Percentiles rank a stretch among this genome's conserved stretches.
These are phyloP conservation scores for Paramecium octaurelia DNA, from an alignment of 73 alveolate genomes.

Conservation along the genomic window DNA sequence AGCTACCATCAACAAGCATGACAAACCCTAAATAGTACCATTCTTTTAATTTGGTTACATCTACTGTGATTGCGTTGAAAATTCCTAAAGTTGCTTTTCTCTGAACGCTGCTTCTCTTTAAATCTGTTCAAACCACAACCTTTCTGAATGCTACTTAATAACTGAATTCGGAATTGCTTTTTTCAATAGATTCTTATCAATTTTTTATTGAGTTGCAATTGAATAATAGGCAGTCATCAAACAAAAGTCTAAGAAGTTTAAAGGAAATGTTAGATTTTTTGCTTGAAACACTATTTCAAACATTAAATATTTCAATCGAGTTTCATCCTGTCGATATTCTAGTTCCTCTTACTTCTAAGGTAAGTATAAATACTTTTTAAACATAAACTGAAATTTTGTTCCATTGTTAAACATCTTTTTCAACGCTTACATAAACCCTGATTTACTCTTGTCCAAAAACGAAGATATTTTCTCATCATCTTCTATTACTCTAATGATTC, in stretches of 20 bases:
- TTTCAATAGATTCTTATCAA: background rate
- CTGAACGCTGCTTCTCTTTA: background rate
- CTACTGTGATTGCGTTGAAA: background rate
- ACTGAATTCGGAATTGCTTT: background rate
- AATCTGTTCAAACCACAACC: background rate
- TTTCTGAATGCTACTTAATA: background rate
- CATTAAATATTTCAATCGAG: background rate
- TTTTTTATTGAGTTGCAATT: background rate
- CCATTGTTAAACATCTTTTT: background rate
- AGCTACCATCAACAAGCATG: background rate
- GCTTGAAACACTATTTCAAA: background rate
- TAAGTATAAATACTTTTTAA: background rate
- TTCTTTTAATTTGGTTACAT: background rate
- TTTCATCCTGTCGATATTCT: background rate
- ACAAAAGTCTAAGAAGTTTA: background rate
- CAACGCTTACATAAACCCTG: background rate
- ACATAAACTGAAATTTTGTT: background rate
- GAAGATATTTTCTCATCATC: background rate
- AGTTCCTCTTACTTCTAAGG: background rate
- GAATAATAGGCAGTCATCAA: background rate
- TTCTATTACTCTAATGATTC: background rate
- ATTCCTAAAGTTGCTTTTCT: background rate
- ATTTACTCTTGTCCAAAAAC: background rate
- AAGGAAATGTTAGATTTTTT: background rate
- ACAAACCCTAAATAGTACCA: background rate